Evolutionary conservation across 2,329 filamentous ascomycete species (phyloP), one percentile per base, ranked within the genome.

Genomic region (Penicillium sp.): DNA sequence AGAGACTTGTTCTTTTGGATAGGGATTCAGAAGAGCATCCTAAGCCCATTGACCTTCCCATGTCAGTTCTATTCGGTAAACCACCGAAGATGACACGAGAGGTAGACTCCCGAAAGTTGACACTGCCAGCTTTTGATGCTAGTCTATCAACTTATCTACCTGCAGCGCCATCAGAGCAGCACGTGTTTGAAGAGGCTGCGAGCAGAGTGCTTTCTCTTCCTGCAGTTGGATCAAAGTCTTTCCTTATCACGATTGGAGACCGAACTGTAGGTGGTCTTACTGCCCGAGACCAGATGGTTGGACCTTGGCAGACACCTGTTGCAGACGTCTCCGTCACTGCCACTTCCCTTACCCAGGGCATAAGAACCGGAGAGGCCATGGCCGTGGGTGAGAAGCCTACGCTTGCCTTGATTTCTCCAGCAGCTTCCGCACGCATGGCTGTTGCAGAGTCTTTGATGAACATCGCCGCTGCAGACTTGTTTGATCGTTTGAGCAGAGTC

Each of bases 201-300:
- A 85, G 91, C 64, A 81, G 91, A 60, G 91, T 97, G 2, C 85
- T 97, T 55, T 84, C 85, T 50, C 80, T 97, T 52, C 93, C 94
- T 20, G 84, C 92, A 1, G 94, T 97, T 21, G 93, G 91, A n/a
- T 97, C 92, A 21, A 97, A 97, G 75, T 91, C 88, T 21, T 99
- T 97, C 79, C 81, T 99, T 38, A 97, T 99, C 68, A 97, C 94
- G 1, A 99, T 97, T 63, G 92, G 89, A 50, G 94, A 97, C 72
- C 85, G 94, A 60, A 91, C 89, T 26, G 92, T 97, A 28, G 93
- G 93, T 62, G 94, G 93, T 51, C 81, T 97, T 57, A 91, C 90
- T 7, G 85, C 88, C 9, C 84, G 92, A 61, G 94, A 97, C 69
- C 94, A 97, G 73, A 92, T 97, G 84, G 93, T 97, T 54, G 94